A percentile compares a stretch with the other conserved stretches of the same genome.
These are phyloP conservation scores for Fraxinus sp. DNA, from an alignment of 305 asterid genomes.

Conservation along the genomic window DNA sequence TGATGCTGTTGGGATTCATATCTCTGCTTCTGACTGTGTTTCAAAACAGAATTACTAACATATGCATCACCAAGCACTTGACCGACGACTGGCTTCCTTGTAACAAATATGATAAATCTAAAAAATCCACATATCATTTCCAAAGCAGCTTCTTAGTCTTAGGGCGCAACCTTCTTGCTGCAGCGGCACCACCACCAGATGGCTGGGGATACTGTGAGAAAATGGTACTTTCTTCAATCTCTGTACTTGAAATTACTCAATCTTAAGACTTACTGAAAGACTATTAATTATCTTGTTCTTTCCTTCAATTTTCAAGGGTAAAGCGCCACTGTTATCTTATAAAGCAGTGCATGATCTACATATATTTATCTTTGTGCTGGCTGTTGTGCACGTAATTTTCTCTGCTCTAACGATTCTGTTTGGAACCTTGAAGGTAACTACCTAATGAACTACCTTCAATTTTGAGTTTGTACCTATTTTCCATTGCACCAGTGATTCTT, in stretches of 20 bases:
- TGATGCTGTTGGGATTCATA: constrained; percentile 76
- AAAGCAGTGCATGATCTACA: constrained; percentile 70
- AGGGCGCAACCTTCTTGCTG: constrained; percentile 44
- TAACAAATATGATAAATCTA: constrained; percentile 6
- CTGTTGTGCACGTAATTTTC: constrained; percentile 62
- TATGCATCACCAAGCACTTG: constrained; percentile 51
- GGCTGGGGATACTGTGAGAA: constrained; percentile 35
- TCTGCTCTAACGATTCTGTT: constrained; percentile 55
- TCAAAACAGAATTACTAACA: constrained; percentile 34
- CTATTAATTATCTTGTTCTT: neutral
- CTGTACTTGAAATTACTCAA: neutral
- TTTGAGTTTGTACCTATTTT: neutral
- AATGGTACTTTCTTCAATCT: constrained; percentile 28
- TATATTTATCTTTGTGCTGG: constrained; percentile 67
- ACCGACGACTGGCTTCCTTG: constrained; percentile 61
- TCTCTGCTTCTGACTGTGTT: constrained; percentile 55
- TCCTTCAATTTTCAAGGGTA: constrained; percentile 32
- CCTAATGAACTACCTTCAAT: neutral
- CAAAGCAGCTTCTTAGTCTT: constrained; percentile 29
- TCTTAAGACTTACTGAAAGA: neutral
- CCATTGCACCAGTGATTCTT: neutral
- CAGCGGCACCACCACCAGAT: constrained; percentile 28
- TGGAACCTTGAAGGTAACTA: constrained; percentile 48
- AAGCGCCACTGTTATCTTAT: constrained; percentile 57
- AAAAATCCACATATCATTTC: constrained; percentile 31